Percentiles rank a stretch among this genome's conserved stretches.
These are phyloP conservation scores for Capillidium rhysosporum DNA, from an alignment of 371 early-diverging fungal species.

Conservation along the genomic window DNA sequence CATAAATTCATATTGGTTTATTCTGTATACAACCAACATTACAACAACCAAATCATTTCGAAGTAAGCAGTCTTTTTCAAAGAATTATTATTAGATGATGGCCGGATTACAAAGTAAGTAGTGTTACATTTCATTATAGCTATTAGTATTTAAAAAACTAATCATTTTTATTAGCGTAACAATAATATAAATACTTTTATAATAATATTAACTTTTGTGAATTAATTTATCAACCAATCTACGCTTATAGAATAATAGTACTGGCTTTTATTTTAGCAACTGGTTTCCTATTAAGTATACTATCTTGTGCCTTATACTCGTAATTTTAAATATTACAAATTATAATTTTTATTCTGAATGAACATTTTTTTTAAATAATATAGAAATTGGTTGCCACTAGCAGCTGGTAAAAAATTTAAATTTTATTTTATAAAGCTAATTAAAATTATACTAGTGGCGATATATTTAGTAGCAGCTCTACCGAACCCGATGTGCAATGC, in stretches of 20 bases:
- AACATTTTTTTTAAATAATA: not conserved
- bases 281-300: conserved; percentile 4
- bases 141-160: no score
- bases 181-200: no score
- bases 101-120: no score
- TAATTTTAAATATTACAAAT: not conserved
- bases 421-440: not conserved
- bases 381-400: conserved; percentile 6
- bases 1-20: no score
- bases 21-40: no score
- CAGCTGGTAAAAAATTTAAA: not conserved
- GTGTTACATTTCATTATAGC: no score
- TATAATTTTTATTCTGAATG: not conserved
- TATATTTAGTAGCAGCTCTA: conserved; percentile 1
- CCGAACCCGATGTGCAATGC: conserved; percentile 4
- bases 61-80: no score
- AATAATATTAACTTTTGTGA: no score
- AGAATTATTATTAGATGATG: no score
- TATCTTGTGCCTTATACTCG: conserved; percentile 6
- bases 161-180: no score
- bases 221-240: no score
- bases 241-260: conserved; percentile 11
- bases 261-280: conserved; percentile 5
- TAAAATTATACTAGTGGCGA: not conserved
- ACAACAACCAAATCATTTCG: no score